phyloP scores from a whole-genome alignment of 257 asterid genomes.

The Ballota nigra region DNA sequence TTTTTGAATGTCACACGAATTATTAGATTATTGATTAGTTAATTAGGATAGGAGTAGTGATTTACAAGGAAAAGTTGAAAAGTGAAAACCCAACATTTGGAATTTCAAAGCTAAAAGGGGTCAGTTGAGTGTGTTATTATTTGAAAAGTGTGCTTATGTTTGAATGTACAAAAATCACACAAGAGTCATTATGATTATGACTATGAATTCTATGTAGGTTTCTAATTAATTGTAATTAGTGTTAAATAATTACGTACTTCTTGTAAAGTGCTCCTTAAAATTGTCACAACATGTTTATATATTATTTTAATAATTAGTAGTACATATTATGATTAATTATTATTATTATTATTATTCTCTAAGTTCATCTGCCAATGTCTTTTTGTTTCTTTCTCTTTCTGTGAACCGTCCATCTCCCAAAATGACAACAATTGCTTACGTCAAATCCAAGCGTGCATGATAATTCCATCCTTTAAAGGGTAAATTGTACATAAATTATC shows the following conservation, averaged over 20 bases:
- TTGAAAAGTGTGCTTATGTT: neutral
- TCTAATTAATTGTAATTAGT: constrained; percentile 17
- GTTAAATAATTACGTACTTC: neutral
- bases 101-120: constrained; percentile 47
- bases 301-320: too few relatives aligned
- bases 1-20: constrained; percentile 28
- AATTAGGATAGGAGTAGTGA: constrained; percentile 32
- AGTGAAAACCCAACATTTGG: constrained; percentile 44
- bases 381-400: neutral
- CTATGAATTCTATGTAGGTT: constrained; percentile 34
- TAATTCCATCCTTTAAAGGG: neutral
- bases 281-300: neutral
- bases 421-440: constrained; percentile 14
- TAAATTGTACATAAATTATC: too few relatives aligned
- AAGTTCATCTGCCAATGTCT: constrained; percentile 10
- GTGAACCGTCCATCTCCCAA: constrained; percentile 15
- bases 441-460: constrained; percentile 32
- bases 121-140: neutral
- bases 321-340: neutral
- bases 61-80: constrained; percentile 36
- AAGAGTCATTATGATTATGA: constrained; percentile 35
- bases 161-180: constrained; percentile 28
- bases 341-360: neutral
- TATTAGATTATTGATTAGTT: constrained; percentile 36
- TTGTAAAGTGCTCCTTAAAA: constrained; percentile 18